Conservation (phyloP, 2,329 filamentous ascomycete species). For the Fusarium siculi region DNA sequence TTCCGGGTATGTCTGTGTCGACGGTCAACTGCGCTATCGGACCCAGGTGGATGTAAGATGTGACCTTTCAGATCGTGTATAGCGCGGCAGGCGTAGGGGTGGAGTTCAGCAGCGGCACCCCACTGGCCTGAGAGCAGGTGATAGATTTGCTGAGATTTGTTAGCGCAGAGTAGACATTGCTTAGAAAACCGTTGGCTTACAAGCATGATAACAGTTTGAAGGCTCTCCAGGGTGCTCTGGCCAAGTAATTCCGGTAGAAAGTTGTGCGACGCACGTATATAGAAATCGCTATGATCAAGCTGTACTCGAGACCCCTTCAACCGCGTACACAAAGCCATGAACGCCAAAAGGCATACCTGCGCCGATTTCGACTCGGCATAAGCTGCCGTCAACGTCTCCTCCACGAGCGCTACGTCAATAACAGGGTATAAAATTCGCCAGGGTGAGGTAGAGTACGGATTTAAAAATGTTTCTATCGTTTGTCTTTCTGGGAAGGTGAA, state of each 20-base stretch:
- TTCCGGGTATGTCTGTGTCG: not conserved
- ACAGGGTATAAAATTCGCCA: not conserved
- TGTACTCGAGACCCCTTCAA: not conserved
- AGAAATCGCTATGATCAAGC: not conserved
- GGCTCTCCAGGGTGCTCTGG: not conserved
- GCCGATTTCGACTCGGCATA: not conserved
- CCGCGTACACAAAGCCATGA: not conserved
- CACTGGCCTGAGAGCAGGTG: not conserved
- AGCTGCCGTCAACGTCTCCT: not conserved
- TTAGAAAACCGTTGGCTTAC: accelerated
- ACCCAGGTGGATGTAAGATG: accelerated
- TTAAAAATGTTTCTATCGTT: accelerated
- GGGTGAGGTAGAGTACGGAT: not conserved
- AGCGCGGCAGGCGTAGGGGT: not conserved
- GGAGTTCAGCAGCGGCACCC: not conserved
- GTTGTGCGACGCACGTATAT: not conserved
- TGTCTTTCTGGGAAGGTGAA: not conserved
- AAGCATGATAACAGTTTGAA: not conserved
- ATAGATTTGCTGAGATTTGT: accelerated
- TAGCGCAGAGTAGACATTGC: accelerated
- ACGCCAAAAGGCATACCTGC: not conserved
- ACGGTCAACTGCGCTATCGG: accelerated
- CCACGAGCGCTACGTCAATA: not conserved
- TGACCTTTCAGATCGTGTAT: not conserved
- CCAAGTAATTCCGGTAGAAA: accelerated